Percentiles rank a stretch among this genome's conserved stretches.
Conservation (phyloP, 768 basidiomycete species). For the Naematelia aurantialba region DNA sequence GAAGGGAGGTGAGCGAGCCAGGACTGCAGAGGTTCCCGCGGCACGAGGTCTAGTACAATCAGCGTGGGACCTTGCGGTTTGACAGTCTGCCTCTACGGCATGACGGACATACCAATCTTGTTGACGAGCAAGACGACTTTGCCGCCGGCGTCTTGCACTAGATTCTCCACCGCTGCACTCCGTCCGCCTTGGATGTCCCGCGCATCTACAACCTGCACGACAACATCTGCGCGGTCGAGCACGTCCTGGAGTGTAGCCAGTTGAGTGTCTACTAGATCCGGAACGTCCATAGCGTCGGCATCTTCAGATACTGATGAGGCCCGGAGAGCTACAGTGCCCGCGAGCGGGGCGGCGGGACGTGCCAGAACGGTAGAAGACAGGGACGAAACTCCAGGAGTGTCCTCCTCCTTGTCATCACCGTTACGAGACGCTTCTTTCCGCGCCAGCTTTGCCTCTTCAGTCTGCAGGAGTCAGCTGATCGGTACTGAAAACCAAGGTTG, state of each 20-base stretch:
- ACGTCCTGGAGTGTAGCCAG: conserved; percentile 64
- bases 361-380: conserved; percentile 27
- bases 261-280: conserved; percentile 63
- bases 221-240: conserved; percentile 70
- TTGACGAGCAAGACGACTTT: conserved; percentile 69
- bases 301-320: conserved; percentile 53
- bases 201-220: conserved; percentile 77
- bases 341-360: conserved; percentile 19
- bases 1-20: conserved; percentile 67
- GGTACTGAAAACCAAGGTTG: neutral
- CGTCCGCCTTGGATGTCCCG: conserved; percentile 74
- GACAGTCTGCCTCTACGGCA: too few relatives aligned
- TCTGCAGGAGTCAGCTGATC: conserved; percentile 52
- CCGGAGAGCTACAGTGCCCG: conserved; percentile 10
- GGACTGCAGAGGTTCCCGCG: conserved; percentile 66
- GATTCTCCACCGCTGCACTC: conserved; percentile 62
- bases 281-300: conserved; percentile 44
- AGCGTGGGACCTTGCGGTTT: conserved; percentile 5
- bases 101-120: conserved; percentile 68
- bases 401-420: conserved; percentile 51
- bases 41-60: conserved; percentile 64
- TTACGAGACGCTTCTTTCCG: conserved; percentile 60
- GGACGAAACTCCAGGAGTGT: conserved; percentile 46
- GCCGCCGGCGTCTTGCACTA: conserved; percentile 53
- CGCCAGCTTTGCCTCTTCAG: conserved; percentile 63